These are phyloP conservation scores for Letharia lupina DNA, from an alignment of 495 filamentous ascomycete genomes.

Conservation along the genomic window DNA sequence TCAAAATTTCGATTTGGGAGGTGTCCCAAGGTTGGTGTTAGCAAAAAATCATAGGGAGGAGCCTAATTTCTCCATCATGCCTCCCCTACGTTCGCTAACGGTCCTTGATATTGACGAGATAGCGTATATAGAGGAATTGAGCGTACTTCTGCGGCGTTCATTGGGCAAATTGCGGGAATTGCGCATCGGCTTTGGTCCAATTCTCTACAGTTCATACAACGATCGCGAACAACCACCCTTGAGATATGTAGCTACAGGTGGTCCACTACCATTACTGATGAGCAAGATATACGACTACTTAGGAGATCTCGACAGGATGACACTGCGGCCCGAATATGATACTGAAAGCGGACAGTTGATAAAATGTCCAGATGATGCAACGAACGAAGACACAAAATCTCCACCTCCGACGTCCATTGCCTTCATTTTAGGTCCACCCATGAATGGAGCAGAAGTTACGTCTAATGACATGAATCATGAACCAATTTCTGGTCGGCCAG, in stretches of 20 bases:
- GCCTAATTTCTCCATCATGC: constrained; percentile 78
- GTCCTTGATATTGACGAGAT: constrained; percentile 87
- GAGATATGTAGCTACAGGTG: constrained; percentile 1
- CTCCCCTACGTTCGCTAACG: constrained; percentile 68
- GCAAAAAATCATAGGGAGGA: constrained; percentile 59
- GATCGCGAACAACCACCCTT: constrained; percentile 1
- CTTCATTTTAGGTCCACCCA: neutral
- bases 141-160: constrained; percentile 68
- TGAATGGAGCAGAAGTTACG: neutral
- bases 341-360: neutral
- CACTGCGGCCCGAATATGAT: neutral
- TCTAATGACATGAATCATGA: neutral
- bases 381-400: neutral
- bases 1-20: constrained; percentile 16
- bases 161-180: constrained; percentile 61
- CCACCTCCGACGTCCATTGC: neutral
- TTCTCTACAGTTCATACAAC: constrained; percentile 34
- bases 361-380: neutral
- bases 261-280: constrained; percentile 15
- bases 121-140: constrained; percentile 83
- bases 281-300: constrained; percentile 14
- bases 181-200: constrained; percentile 65
- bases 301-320: neutral
- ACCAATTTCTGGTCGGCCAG: neutral
- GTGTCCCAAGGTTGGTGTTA: constrained; percentile 22